phyloP scores from a whole-genome alignment of 2,329 filamentous ascomycete genomes.

The Atkinsonella texensis region DNA sequence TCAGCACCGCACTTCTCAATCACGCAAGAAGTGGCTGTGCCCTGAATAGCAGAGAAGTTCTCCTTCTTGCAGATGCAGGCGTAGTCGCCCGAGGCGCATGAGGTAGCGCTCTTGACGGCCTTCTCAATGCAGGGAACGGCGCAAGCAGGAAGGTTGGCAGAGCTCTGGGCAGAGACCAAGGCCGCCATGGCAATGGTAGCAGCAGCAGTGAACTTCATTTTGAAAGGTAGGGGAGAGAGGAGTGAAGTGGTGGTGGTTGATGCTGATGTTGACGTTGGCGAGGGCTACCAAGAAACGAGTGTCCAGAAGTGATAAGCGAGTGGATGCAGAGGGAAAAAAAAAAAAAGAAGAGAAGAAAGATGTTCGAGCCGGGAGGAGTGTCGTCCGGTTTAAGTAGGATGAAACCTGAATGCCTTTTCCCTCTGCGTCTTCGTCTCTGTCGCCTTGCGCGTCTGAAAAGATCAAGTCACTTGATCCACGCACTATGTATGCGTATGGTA shows the following conservation, averaged over 20 bases:
- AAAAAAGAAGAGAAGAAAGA: background rate
- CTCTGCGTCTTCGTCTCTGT: background rate
- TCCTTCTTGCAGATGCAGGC: slow-evolving; percentile 20
- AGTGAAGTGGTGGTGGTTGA: slow-evolving; percentile 4
- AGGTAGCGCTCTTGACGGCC: slow-evolving; percentile 18
- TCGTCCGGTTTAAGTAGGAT: slow-evolving; percentile 19
- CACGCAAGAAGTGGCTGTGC: slow-evolving; percentile 23
- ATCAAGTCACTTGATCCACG: background rate
- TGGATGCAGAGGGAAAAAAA: slow-evolving; percentile 15
- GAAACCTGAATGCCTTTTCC: background rate
- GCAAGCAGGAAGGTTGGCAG: slow-evolving; percentile 24
- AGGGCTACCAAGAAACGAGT: slow-evolving; percentile 15
- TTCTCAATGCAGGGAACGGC: slow-evolving; percentile 24
- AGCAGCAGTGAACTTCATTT: slow-evolving; percentile 26
- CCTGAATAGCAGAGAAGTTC: slow-evolving; percentile 20
- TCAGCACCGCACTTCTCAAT: slow-evolving; percentile 23
- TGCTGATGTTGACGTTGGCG: background rate
- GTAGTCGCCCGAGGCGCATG: slow-evolving; percentile 21
- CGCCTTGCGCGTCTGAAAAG: background rate
- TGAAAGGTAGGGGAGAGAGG: slow-evolving; percentile 10
- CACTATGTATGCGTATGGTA: background rate
- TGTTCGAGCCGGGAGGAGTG: slow-evolving; percentile 8
- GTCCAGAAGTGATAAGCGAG: slow-evolving; percentile 16
- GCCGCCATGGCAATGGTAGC: slow-evolving; percentile 22
- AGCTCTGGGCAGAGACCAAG: slow-evolving; percentile 22